These are phyloP conservation scores for Trichoderma arundinaceum DNA, from an alignment of 2,329 filamentous ascomycete genomes.

Conservation along the genomic window DNA sequence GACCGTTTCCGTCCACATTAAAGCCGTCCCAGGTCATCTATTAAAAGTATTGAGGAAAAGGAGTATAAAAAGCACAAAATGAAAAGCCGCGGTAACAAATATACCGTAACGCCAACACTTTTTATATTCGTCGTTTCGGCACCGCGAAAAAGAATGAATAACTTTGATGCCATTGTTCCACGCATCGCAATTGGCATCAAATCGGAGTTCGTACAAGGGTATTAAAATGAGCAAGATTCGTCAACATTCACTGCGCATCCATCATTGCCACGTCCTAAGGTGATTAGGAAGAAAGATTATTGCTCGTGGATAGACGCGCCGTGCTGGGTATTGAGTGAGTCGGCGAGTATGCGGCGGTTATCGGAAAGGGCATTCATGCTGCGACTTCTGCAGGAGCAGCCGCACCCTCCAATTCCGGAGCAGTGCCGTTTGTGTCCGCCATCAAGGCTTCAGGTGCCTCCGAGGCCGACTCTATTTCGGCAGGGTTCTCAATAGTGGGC, in stretches of 20 bases:
- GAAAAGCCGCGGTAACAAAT: conserved; percentile 8
- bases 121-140: conserved; percentile 30
- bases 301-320: neutral
- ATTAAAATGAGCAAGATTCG: conserved; percentile 40
- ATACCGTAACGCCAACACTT: conserved; percentile 28
- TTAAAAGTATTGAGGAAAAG: conserved; percentile 24
- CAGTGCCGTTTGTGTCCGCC: conserved; percentile 1
- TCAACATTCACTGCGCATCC: conserved; percentile 19
- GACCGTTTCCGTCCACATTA: conserved; percentile 27
- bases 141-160: conserved; percentile 21
- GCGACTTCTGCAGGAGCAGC: conserved; percentile 25
- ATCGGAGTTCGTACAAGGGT: conserved; percentile 37
- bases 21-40: conserved; percentile 30
- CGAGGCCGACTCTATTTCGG: neutral
- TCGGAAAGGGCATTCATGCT: neutral
- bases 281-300: neutral
- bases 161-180: conserved; percentile 1
- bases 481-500: neutral
- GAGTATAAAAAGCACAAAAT: conserved; percentile 12
- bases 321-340: neutral
- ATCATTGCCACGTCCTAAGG: neutral
- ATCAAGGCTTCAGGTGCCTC: neutral
- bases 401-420: conserved; percentile 12
- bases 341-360: neutral
- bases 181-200: conserved; percentile 9